Base-by-base conservation (phyloP, 441 rosid species). In the Adansonia madagascariensis region DNA sequence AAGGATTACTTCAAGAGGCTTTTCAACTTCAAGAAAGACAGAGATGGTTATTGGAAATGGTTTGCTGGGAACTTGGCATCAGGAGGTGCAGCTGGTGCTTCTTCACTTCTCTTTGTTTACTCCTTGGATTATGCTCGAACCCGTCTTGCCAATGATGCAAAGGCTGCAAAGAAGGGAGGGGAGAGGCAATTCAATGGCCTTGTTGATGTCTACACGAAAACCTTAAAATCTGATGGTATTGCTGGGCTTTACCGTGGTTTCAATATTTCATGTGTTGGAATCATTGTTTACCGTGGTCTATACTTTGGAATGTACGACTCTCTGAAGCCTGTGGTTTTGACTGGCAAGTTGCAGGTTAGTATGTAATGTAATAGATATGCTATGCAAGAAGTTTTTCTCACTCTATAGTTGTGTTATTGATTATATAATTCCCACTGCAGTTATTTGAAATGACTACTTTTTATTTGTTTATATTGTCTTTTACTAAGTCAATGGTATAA, bases 101-200 rank as follows among this genome's bases (percentile, higher is more conserved):
- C 90, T 55, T 89, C 92, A 60, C 92, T 86, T 77, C 83, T 89
- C 24, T 89, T 89, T 75, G 92, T 89, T 64, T 89, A 89, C 74
- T 87, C 92, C 55, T 84, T 89, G 83, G 92, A 89, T 75, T 89
- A 79, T 73, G 92, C 92, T 15, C 89, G 92, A 76, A 89, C 92
- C 14, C 92, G 92, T 80, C 80, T 89, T 50, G 89, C 92, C 57
- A 89, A 89, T 80, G 92, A 89, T 74, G 87, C 92, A 73, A 89
- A 89, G 87, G 92, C 92, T 82, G 90, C 92, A 1, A 89, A 89
- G 88, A 89, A 89, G 80, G 90, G 91, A 57, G 92, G 92, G 64
- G 89, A 80, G 81, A 89, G 92, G 73, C 92, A 89, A 59, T 89
- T 89, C 76, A 88, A 87, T 80, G 92, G 92, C 46, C 86, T 87